Evolutionary conservation across 495 filamentous ascomycete species (phyloP).

Genomic region (Tuber magnatum): DNA sequence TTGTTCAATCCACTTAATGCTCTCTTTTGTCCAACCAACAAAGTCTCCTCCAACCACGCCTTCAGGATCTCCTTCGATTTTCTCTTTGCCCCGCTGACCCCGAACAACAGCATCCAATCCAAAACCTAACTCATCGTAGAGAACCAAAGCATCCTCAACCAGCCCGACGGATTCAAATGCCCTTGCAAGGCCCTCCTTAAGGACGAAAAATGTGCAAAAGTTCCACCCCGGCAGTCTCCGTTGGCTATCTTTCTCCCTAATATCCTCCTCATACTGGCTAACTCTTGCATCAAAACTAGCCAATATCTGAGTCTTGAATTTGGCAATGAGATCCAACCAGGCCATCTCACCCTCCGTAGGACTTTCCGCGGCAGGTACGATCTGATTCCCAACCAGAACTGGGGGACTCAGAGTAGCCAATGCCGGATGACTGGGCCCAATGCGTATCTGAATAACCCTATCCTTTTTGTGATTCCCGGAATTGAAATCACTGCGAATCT

Average conservation of each 20-base stretch:
- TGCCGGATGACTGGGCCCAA: constrained; percentile 48
- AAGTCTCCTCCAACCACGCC: constrained; percentile 37
- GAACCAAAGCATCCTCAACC: constrained; percentile 86
- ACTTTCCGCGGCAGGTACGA: constrained; percentile 49
- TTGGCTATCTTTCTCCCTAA: constrained; percentile 85
- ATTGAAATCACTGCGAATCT: constrained; percentile 87
- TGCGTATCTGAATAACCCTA: constrained; percentile 75
- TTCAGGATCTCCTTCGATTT: constrained; percentile 18
- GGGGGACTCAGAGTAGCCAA: constrained; percentile 38
- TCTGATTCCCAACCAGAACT: constrained; percentile 38
- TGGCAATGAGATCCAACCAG: constrained; percentile 75
- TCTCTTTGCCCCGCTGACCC: constrained; percentile 53
- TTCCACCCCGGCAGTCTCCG: constrained; percentile 91
- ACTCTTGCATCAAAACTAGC: constrained; percentile 86
- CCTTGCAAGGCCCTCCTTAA: constrained; percentile 87
- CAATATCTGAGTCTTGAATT: constrained; percentile 79
- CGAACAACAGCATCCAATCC: constrained; percentile 74
- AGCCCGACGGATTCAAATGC: constrained; percentile 95
- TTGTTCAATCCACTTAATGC: constrained; percentile 39
- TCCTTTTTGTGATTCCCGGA: constrained; percentile 68
- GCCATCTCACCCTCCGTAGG: constrained; percentile 62
- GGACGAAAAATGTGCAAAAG: constrained; percentile 96
- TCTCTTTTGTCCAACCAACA: constrained; percentile 40
- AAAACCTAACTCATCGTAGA: constrained; percentile 84
- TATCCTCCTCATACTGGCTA: constrained; percentile 92